Base-by-base conservation (phyloP, 768 basidiomycete genomes). In the Leccinum sublutescens region DNA sequence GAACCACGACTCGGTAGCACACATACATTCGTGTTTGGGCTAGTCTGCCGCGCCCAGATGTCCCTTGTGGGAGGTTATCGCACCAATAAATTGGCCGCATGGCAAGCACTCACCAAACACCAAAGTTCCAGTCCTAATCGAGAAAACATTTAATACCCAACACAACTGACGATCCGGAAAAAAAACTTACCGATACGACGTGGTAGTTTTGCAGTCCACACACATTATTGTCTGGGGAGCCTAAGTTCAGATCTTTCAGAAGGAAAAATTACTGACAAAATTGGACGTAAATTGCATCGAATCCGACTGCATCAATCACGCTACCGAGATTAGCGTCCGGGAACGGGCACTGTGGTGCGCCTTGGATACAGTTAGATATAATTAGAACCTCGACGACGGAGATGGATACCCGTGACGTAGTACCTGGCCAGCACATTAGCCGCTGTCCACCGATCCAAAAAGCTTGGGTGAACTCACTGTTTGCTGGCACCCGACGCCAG, bases 281-380 rank as follows among this genome's bases (percentile, higher is more conserved):
- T 68, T 88, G 88, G 36, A 89, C 87, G 66, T 88, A 89, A 59
- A 91, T 74, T 2, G 86, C 87, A 72, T 91, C 89, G 62, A 90
- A 91, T 5, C 69, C 78, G 11, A 82, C 87, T 1, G 77, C 65
- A 65, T 88, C 82, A 56, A 90, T 74, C 21, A 87, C 84, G 9
- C 76, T 76, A 10, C 85, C 81, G 7, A 90, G 73, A 50, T 81
- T 78, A 7, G 79, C 80, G 66, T 90, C 88, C 3, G 88, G 87
- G 75, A 81, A 91, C 5, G 86, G 84, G 64, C 88, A 90, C 69
- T 80, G 71, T 11, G 69, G 72, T 58, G 70, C 68, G 12, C 52
- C 70, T 68, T 59, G 12, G 12, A 49, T 15, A 17, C 3, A 40
- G 21, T 64, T 43, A 60, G 52, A n/a, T 4, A 50, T 3, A 33